These are phyloP conservation scores for Arabis hirsuta DNA, from an alignment of 345 rosid species.

Conservation along the genomic window DNA sequence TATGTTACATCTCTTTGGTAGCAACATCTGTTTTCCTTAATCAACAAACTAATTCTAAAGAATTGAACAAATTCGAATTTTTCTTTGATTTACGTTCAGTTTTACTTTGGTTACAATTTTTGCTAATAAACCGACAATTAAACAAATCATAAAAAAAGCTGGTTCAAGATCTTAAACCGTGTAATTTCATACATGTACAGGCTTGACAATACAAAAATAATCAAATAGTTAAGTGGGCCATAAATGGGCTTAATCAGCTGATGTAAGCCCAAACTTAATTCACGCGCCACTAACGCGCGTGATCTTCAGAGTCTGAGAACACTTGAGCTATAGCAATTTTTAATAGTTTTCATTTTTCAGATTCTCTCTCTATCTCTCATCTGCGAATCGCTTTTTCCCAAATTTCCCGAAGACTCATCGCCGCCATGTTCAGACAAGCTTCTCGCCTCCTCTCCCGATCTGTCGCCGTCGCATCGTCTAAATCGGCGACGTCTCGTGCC, in stretches of 20 bases:
- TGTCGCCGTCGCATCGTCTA: constrained; percentile 41
- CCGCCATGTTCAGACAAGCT: constrained; percentile 58
- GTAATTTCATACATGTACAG: too few relatives aligned
- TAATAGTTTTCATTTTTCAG: constrained; percentile 1
- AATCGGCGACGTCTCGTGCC: constrained; percentile 46
- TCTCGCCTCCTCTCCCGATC: constrained; percentile 56
- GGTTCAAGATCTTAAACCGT: too few relatives aligned
- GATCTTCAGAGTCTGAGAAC: constrained; percentile 10
- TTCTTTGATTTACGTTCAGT: not conserved
- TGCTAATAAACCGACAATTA: too few relatives aligned
- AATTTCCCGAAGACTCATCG: constrained; percentile 19
- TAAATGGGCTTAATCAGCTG: not conserved
- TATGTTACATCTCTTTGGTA: too few relatives aligned
- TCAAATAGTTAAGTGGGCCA: not conserved
- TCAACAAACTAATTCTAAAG: too few relatives aligned
- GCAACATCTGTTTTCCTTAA: too few relatives aligned
- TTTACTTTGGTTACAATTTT: not conserved
- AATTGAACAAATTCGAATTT: too few relatives aligned
- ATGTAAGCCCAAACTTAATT: not conserved
- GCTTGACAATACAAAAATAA: too few relatives aligned
- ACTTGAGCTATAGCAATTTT: constrained; percentile 29
- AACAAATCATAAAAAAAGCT: too few relatives aligned
- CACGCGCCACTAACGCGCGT: constrained; percentile 10
- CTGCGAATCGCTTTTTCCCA: constrained; percentile 8
- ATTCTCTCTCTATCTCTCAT: constrained; percentile 19